Base-by-base conservation (phyloP, 1,284 basidiomycete genomes). In the Ceratobasidium sp. region DNA sequence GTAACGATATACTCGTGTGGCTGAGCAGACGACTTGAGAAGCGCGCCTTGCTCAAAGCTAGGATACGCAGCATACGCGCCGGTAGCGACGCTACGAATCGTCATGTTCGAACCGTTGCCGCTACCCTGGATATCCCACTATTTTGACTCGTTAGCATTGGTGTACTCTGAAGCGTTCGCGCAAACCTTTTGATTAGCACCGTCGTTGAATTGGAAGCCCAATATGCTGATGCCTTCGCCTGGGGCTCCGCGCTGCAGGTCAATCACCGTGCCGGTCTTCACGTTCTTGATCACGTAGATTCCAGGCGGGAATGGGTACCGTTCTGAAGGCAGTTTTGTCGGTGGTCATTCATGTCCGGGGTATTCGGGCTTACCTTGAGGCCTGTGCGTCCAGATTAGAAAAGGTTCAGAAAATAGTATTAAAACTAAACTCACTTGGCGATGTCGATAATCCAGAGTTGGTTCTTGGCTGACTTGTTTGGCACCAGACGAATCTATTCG, bases 201-300 rank as follows among this genome's bases (percentile, higher is more conserved):
- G 54, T 22, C 29, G 19, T 56, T 56, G 34, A 5, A 27, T 7
- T 29, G 2, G 16, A 29, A 29, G 27, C 41, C 27, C 1, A 19
- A 29, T 6, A 31, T 48, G 22, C 49, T 31, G 31, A 27, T 43
- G 3, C 41, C 62, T 27, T 64, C 39, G 27, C 62, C 62, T 5
- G 41, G 37, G 19, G 8, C 31, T 46, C 13, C 62, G 41, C 62
- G 6, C 4, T 64, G 43, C 16, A 64, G 41, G 46, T 64, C 39
- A 6, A 64, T 48, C 19, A 64, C 43, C 6, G 39, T 64, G 31
- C 62, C 62, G 46, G 62, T 64, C 43, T 46, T 64, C 24, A 64
- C 62, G 24, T 49, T 64, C 41, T 29, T 48, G 41, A 64, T 43
- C 29, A 22, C 19, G 31, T 64, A 64, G 27, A 48, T 46, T 13